Evolutionary conservation across 169 alveolate genomes (phyloP), one percentile per base, ranked within the genome.

Genomic region (Eimeria sp.): DNA sequence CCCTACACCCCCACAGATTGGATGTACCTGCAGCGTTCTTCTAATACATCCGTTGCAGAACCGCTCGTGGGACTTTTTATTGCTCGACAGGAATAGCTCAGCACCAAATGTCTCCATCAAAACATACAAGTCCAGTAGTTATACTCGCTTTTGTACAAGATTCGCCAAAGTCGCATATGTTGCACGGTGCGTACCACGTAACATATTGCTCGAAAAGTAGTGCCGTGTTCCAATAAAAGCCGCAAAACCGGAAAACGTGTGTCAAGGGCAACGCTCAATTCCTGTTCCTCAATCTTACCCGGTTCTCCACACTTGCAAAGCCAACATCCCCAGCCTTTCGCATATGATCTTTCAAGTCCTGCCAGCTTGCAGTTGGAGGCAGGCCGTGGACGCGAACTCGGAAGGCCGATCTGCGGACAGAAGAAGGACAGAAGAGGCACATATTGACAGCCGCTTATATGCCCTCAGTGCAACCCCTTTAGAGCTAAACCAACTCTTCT

Each of bases 321-420:
- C 99, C 99, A 45, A 97, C 98, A 58, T 97, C 98, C 58, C 99
- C 99, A 76, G 98, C 97, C 90, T 88, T 97, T 86, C 98, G 86
- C 97, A 98, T 96, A 95, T 97, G 98, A 91, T 98, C 99, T 96
- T 98, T 98, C 87, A 98, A 95, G 80, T 98, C 98, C 73, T 98
- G 99, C 99, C 99, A 98, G 67, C 97, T 94, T 83, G 98, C 97
- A 82, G 97, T 95, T 25, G 97, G 98, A 61, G 99, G 98, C 51
- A 98, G 89, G 96, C 97, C 97, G 73, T 89, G 92, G 57, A 98
- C 97, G 78, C 96, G 95, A 67, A 98, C 94, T 34, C 98, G 97
- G 88, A 95, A 96, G 27, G 97, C 98, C 45, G 98, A 96, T 57
- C 98, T 97, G 96, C 30, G 27, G 57, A 30, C 20, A 11, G 22